A percentile compares a stretch with the other conserved stretches of the same genome.
These are phyloP conservation scores for Macrotyloma uniflorum DNA, from an alignment of 306 rosid species.

Conservation along the genomic window DNA sequence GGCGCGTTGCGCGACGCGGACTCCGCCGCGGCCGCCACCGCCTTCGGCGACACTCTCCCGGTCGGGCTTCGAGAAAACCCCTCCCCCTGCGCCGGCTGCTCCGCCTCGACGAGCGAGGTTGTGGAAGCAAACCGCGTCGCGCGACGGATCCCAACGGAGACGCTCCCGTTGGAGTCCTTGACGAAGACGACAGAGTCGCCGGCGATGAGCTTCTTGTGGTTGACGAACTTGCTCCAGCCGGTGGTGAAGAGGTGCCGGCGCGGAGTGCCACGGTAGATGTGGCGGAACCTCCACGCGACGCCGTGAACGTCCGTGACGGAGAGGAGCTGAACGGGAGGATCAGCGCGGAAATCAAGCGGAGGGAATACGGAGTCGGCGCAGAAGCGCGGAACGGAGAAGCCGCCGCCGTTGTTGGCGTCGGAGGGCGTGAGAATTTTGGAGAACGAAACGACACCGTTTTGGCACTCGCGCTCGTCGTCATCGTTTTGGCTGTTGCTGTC, in stretches of 20 bases:
- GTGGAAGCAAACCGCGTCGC: conserved; percentile 28
- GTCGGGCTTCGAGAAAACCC: conserved; percentile 32
- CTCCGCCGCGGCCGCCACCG: conserved; percentile 57
- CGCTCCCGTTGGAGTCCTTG: conserved; percentile 44
- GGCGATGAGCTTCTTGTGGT: conserved; percentile 69
- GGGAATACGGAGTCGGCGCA: conserved; percentile 83
- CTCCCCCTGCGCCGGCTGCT: conserved; percentile 41
- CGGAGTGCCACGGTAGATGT: conserved; percentile 79
- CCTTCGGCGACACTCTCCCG: conserved; percentile 47
- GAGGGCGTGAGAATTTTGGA: conserved; percentile 74
- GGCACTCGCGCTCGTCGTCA: background rate
- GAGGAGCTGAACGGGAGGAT: conserved; percentile 71
- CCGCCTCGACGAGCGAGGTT: conserved; percentile 2
- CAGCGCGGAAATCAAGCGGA: conserved; percentile 53
- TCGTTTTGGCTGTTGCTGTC: background rate
- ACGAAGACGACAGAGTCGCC: conserved; percentile 77
- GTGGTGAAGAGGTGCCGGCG: conserved; percentile 78
- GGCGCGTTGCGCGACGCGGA: conserved; percentile 53
- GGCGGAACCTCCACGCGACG: conserved; percentile 64
- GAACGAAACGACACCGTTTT: conserved; percentile 44
- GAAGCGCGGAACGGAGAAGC: conserved; percentile 77
- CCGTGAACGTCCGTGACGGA: conserved; percentile 72
- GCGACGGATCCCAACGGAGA: conserved; percentile 71
- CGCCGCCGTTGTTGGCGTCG: conserved; percentile 89
- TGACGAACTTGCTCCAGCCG: conserved; percentile 88